Conservation (phyloP, 495 filamentous ascomycete genomes). For the Annulohypoxylon nitens region DNA sequence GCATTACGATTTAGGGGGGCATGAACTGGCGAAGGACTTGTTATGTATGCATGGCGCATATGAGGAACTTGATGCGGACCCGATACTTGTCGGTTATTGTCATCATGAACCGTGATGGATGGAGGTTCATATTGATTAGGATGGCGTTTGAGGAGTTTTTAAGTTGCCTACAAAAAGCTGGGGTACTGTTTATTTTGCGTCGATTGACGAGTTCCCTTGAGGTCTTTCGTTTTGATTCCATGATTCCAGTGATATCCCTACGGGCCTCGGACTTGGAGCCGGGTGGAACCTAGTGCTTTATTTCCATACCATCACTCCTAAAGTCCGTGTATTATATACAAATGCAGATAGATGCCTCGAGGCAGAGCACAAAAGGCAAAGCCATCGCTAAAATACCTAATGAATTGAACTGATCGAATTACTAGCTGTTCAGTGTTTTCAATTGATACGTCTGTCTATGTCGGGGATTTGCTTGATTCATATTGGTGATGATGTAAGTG, state of each 20-base stretch:
- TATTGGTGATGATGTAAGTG: not conserved
- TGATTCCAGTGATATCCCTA: constrained; percentile 45
- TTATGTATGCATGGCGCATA: constrained; percentile 41
- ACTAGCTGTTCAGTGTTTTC: not conserved
- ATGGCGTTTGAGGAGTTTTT: constrained; percentile 37
- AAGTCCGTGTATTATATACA: constrained; percentile 46
- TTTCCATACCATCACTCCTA: constrained; percentile 23
- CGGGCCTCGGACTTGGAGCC: constrained; percentile 34
- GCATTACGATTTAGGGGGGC: constrained; percentile 32
- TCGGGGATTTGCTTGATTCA: not conserved
- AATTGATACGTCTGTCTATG: not conserved
- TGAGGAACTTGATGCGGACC: constrained; percentile 21
- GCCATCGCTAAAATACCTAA: constrained; percentile 39
- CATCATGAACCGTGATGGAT: constrained; percentile 23
- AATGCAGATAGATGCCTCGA: constrained; percentile 52
- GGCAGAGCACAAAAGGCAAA: constrained; percentile 42
- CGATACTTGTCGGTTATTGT: constrained; percentile 35
- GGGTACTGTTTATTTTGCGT: constrained; percentile 20
- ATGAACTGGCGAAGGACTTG: constrained; percentile 29
- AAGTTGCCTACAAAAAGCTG: constrained; percentile 41
- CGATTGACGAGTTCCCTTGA: constrained; percentile 15
- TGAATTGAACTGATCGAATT: constrained; percentile 16
- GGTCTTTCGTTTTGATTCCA: constrained; percentile 40
- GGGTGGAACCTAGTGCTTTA: constrained; percentile 20
- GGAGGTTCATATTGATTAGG: constrained; percentile 23